Evolutionary conservation across 305 asterid species (phyloP).

Genomic region (Fraxinus greggii): DNA sequence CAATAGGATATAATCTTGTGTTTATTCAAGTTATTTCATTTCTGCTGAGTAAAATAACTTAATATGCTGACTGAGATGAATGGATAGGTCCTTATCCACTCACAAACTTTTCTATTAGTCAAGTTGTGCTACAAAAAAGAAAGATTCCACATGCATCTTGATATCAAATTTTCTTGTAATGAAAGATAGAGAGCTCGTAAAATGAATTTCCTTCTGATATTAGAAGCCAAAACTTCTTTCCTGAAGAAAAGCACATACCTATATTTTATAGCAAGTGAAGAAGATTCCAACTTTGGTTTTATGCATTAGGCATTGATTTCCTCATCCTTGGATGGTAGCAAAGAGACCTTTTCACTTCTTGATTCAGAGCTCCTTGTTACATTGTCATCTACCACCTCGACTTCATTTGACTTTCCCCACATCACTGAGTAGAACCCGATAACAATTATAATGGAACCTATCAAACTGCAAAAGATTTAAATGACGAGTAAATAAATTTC

Average conservation of each 20-base stretch:
- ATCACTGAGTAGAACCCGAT: conserved; percentile 64
- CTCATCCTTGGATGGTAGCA: conserved; percentile 34
- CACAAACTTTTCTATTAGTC: neutral
- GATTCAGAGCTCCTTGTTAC: conserved; percentile 23
- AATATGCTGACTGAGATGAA: neutral
- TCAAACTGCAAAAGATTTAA: conserved; percentile 38
- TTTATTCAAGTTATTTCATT: neutral
- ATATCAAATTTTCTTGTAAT: neutral
- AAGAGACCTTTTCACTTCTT: conserved; percentile 36
- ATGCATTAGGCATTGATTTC: conserved; percentile 12
- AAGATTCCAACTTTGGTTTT: neutral
- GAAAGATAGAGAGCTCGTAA: neutral
- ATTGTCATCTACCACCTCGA: conserved; percentile 20
- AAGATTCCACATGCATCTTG: neutral
- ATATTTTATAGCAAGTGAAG: neutral
- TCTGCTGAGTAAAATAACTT: neutral
- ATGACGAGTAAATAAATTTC: neutral
- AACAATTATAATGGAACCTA: conserved; percentile 57
- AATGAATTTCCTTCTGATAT: neutral
- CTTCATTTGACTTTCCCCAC: conserved; percentile 74
- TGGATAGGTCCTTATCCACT: neutral
- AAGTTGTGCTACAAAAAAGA: neutral
- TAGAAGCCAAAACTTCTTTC: neutral
- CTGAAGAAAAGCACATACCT: neutral
- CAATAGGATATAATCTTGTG: neutral